Percentiles rank a stretch among this genome's conserved stretches.
Conservation (phyloP, 164 flowering plant genomes). For the Tetracentron sinense region DNA sequence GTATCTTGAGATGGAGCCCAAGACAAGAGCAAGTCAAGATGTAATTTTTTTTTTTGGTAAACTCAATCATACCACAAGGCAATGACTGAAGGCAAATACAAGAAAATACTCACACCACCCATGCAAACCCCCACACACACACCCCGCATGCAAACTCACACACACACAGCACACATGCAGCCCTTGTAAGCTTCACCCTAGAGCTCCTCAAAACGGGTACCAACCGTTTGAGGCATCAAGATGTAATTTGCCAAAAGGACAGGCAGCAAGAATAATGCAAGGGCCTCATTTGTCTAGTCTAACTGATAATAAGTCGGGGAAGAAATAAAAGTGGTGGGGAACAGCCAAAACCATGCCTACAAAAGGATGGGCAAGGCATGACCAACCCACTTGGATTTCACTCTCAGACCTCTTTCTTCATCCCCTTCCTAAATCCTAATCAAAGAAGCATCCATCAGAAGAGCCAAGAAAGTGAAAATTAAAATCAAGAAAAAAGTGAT, state of each 20-base stretch:
- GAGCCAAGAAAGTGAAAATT: background rate
- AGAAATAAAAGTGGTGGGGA: constrained; percentile 5
- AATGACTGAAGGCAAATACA: too few relatives aligned
- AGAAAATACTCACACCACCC: too few relatives aligned
- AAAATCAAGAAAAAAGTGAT: background rate
- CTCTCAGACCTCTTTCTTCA: too few relatives aligned
- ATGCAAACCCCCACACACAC: too few relatives aligned
- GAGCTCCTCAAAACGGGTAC: too few relatives aligned
- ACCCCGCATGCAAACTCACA: too few relatives aligned
- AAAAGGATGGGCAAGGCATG: constrained; percentile 9
- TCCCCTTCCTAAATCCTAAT: background rate
- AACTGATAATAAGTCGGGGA: background rate
- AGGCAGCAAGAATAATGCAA: background rate
- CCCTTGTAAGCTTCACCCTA: too few relatives aligned
- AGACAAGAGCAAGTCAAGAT: background rate
- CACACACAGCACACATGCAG: too few relatives aligned
- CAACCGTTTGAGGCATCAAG: too few relatives aligned
- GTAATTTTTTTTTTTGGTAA: too few relatives aligned
- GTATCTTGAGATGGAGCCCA: background rate
- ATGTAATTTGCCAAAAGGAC: background rate
- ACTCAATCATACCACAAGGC: too few relatives aligned
- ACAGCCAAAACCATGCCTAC: constrained; percentile 10
- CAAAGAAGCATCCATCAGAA: too few relatives aligned
- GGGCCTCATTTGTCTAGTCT: background rate
- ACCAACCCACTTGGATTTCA: background rate